A percentile compares a stretch with the other conserved stretches of the same genome.
These are phyloP conservation scores for Adansonia madagascariensis DNA, from an alignment of 441 rosid genomes.

Conservation along the genomic window DNA sequence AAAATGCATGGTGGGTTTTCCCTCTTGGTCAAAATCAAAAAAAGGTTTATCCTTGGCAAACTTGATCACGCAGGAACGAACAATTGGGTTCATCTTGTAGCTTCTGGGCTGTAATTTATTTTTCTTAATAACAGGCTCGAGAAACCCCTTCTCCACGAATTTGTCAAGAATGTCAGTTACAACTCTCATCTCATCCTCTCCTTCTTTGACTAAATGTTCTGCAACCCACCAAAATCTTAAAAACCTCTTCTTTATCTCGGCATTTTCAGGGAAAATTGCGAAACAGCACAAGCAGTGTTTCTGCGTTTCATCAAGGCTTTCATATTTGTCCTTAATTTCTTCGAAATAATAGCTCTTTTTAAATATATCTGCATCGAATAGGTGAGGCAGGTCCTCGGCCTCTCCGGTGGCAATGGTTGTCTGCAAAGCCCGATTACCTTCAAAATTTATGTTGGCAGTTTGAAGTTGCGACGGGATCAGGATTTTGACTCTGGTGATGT, in stretches of 20 bases:
- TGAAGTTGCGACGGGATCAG: conserved; percentile 39
- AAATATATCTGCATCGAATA: conserved; percentile 13
- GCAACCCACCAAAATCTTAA: conserved; percentile 61
- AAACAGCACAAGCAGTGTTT: conserved; percentile 44
- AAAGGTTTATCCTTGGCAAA: conserved; percentile 31
- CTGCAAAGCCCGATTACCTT: conserved; percentile 17
- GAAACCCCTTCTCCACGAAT: conserved; percentile 29
- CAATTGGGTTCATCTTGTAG: conserved; percentile 44
- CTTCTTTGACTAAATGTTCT: conserved; percentile 32
- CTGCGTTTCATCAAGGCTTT: neutral
- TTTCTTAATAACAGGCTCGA: conserved; percentile 38
- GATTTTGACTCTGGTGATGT: conserved; percentile 42
- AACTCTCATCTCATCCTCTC: conserved; percentile 15
- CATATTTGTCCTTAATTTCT: conserved; percentile 26
- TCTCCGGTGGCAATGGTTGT: conserved; percentile 3
- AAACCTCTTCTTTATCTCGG: conserved; percentile 48
- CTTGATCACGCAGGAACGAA: conserved; percentile 45
- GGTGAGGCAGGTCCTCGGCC: conserved; percentile 20
- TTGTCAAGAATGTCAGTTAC: conserved; percentile 29
- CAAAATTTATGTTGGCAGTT: conserved; percentile 12
- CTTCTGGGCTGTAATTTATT: conserved; percentile 26
- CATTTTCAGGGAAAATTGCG: conserved; percentile 48
- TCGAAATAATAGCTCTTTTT: conserved; percentile 15
- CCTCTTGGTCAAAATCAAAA: conserved; percentile 30
- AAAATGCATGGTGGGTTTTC: conserved; percentile 23